Conservation (phyloP, 768 basidiomycete genomes). For the Boletus coccyginus region DNA sequence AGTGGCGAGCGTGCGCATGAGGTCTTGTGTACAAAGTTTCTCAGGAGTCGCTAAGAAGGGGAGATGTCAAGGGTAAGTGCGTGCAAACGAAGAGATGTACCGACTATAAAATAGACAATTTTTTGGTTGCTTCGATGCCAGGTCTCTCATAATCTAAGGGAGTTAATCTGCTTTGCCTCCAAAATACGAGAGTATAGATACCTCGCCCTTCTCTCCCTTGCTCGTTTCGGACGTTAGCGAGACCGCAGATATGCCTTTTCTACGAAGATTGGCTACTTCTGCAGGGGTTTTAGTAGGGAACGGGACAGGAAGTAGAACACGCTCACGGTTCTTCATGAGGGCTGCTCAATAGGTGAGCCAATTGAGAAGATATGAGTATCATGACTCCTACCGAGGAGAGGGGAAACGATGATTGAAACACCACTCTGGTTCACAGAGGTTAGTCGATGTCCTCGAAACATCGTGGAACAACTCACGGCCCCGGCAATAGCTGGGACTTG, state of each 20-base stretch:
- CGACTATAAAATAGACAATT: conserved; percentile 71
- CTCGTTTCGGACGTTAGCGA: conserved; percentile 68
- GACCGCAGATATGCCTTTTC: conserved; percentile 53
- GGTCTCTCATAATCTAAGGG: conserved; percentile 56
- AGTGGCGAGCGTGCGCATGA: conserved; percentile 47
- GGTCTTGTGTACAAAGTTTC: conserved; percentile 54
- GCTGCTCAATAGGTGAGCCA: conserved; percentile 40
- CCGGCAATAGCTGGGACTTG: conserved; percentile 76
- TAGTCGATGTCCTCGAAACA: background rate
- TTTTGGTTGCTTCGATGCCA: conserved; percentile 55
- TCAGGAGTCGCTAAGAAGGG: conserved; percentile 70
- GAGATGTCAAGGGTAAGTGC: background rate
- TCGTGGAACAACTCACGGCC: conserved; percentile 37
- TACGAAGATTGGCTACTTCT: conserved; percentile 66
- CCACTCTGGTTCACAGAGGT: conserved; percentile 46
- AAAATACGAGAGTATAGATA: conserved; percentile 31
- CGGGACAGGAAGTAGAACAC: background rate
- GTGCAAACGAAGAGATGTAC: conserved; percentile 17
- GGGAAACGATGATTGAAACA: conserved; percentile 73
- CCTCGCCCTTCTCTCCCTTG: conserved; percentile 51
- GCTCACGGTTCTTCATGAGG: conserved; percentile 78
- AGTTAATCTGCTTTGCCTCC: background rate
- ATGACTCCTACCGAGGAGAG: conserved; percentile 57
- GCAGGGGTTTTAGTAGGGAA: conserved; percentile 6
- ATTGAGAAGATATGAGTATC: background rate